These are phyloP conservation scores for Dendryphion nanum DNA, from an alignment of 2,329 filamentous ascomycete genomes.

Conservation along the genomic window DNA sequence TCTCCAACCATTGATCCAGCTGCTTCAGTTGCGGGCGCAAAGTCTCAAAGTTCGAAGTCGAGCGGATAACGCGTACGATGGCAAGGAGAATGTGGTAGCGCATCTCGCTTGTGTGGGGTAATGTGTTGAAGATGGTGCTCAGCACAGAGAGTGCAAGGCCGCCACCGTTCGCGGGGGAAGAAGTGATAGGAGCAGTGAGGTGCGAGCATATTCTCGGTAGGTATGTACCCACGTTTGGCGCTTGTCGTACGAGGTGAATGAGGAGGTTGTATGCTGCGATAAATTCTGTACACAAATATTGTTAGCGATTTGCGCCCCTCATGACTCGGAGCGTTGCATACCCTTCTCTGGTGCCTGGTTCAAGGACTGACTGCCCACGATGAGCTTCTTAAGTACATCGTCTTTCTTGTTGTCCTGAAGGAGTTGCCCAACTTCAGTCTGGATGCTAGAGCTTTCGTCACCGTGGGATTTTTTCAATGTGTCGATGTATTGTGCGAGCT, in stretches of 20 bases:
- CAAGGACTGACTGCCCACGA: slow-evolving; percentile 72
- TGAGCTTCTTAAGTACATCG: slow-evolving; percentile 85
- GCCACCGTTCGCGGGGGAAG: slow-evolving; percentile 80
- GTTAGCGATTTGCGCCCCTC: slow-evolving; percentile 20
- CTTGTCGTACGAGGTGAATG: slow-evolving; percentile 86
- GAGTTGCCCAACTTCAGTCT: slow-evolving; percentile 67
- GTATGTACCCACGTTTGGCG: slow-evolving; percentile 79
- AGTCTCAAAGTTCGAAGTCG: slow-evolving; percentile 68
- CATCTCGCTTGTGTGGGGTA: slow-evolving; percentile 71
- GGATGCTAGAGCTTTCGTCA: slow-evolving; percentile 54
- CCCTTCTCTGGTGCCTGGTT: slow-evolving; percentile 88
- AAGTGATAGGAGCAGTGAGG: slow-evolving; percentile 77
- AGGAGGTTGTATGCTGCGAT: slow-evolving; percentile 95
- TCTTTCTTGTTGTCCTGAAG: slow-evolving; percentile 69
- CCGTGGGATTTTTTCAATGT: slow-evolving; percentile 65
- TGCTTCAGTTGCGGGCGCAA: slow-evolving; percentile 80
- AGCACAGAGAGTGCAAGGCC: slow-evolving; percentile 86
- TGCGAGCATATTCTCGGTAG: slow-evolving; percentile 86
- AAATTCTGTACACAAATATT: slow-evolving; percentile 62
- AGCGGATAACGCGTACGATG: slow-evolving; percentile 79
- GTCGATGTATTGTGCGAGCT: slow-evolving; percentile 94
- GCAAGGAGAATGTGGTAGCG: slow-evolving; percentile 89
- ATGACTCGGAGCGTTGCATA: slow-evolving; percentile 35
- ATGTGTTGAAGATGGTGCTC: slow-evolving; percentile 94
- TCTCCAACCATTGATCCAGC: slow-evolving; percentile 75